Evolutionary conservation across 1,284 basidiomycete species (phyloP).

Genomic region (Phylloboletellus chloephorus): DNA sequence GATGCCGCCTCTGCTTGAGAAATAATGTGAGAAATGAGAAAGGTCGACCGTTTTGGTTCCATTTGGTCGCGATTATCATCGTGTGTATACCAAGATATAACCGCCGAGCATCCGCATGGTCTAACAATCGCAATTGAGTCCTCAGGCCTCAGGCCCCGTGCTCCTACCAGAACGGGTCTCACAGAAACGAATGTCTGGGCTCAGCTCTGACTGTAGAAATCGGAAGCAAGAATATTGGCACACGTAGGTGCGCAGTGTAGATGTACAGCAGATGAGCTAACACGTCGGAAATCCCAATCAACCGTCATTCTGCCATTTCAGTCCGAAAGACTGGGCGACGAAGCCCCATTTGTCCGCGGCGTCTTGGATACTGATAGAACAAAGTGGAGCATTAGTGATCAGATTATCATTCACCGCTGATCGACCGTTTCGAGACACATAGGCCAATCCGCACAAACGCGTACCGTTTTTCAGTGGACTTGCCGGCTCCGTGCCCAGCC

Average conservation of each 20-base stretch:
- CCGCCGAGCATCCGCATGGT: too few species aligned
- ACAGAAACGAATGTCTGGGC: slow-evolving; percentile 1
- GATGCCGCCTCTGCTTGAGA: slow-evolving; percentile 34
- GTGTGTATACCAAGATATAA: too few species aligned
- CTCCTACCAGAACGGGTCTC: background rate
- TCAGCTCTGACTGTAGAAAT: background rate
- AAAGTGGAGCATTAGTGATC: slow-evolving; percentile 1
- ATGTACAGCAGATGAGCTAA: background rate
- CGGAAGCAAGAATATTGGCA: too few species aligned
- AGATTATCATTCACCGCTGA: slow-evolving; percentile 10
- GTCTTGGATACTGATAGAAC: slow-evolving; percentile 56
- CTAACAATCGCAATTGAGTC: too few species aligned
- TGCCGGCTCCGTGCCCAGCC: slow-evolving; percentile 77
- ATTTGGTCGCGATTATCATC: background rate
- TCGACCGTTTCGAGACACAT: background rate
- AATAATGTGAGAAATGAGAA: too few species aligned
- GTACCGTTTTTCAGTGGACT: slow-evolving; percentile 69
- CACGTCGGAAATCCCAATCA: slow-evolving; percentile 9
- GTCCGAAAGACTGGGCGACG: slow-evolving; percentile 60
- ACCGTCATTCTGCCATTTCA: slow-evolving; percentile 33
- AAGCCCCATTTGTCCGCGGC: slow-evolving; percentile 74
- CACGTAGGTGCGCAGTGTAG: background rate
- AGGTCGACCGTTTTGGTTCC: too few species aligned
- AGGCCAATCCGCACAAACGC: slow-evolving; percentile 8
- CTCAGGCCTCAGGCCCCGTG: too few species aligned